phyloP scores from a whole-genome alignment of 441 rosid genomes.

The Manihot esculenta region DNA sequence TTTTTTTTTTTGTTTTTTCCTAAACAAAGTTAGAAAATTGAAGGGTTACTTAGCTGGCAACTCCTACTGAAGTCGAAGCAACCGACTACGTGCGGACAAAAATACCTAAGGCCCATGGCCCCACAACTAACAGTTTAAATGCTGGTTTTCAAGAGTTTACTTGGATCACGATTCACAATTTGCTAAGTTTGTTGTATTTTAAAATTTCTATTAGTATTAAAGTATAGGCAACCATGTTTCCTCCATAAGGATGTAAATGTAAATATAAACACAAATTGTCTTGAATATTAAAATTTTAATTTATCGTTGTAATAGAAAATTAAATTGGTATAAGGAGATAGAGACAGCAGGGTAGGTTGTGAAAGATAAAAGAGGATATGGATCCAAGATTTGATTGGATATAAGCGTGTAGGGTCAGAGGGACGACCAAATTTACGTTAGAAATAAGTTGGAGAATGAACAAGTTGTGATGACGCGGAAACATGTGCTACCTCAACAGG shows the following conservation, averaged over 20 bases:
- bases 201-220: no score
- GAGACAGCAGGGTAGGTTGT: conserved; percentile 4
- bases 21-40: neutral
- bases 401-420: neutral
- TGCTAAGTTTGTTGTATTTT: neutral
- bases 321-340: neutral
- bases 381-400: neutral
- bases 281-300: no score
- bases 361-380: neutral
- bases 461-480: neutral
- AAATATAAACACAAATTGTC: no score
- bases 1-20: neutral
- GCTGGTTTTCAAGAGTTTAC: no score
- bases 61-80: neutral
- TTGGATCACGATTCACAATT: neutral
- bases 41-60: neutral
- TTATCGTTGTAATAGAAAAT: no score
- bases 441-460: no score
- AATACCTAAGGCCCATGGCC: neutral
- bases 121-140: no score
- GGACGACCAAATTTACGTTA: neutral
- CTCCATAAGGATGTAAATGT: neutral
- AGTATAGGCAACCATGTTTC: neutral
- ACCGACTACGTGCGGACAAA: conserved; percentile 5
- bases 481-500: neutral